These are phyloP conservation scores for Gossypium bickii DNA, from an alignment of 345 rosid species.

Conservation along the genomic window DNA sequence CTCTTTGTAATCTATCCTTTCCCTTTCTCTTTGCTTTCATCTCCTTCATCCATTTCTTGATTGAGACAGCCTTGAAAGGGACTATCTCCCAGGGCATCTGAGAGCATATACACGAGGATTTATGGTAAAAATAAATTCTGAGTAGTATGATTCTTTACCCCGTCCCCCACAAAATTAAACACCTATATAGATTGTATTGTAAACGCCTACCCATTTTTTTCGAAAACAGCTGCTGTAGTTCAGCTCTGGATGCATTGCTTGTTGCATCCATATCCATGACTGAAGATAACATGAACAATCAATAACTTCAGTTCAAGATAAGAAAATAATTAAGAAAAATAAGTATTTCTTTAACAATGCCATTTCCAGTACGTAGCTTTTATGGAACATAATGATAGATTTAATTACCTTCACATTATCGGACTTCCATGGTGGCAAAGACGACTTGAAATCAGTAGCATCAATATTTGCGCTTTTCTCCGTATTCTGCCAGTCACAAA, in stretches of 20 bases:
- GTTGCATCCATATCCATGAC: constrained; percentile 99
- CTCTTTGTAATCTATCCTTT: constrained; percentile 66
- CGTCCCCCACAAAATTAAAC: neutral
- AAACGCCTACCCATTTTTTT: constrained; percentile 65
- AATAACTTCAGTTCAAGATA: neutral
- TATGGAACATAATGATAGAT: neutral
- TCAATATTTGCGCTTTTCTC: constrained; percentile 55
- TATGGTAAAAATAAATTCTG: neutral
- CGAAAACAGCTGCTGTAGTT: constrained; percentile 73
- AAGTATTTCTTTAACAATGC: neutral
- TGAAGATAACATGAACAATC: constrained; percentile 21
- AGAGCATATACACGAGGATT: neutral
- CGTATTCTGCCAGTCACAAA: constrained; percentile 39
- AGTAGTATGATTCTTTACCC: no score
- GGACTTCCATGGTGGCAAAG: constrained; percentile 81
- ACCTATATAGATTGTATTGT: neutral
- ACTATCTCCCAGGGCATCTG: constrained; percentile 71
- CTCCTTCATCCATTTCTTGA: constrained; percentile 88
- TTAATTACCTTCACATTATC: constrained; percentile 71
- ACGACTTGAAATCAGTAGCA: constrained; percentile 56
- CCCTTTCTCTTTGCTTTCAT: constrained; percentile 71
- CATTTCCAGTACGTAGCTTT: no score
- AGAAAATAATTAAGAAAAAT: neutral
- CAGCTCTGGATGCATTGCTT: constrained; percentile 94
- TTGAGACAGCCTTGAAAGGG: constrained; percentile 42